phyloP scores from a whole-genome alignment of 2,329 filamentous ascomycete genomes.

The Colletotrichum eleusines region DNA sequence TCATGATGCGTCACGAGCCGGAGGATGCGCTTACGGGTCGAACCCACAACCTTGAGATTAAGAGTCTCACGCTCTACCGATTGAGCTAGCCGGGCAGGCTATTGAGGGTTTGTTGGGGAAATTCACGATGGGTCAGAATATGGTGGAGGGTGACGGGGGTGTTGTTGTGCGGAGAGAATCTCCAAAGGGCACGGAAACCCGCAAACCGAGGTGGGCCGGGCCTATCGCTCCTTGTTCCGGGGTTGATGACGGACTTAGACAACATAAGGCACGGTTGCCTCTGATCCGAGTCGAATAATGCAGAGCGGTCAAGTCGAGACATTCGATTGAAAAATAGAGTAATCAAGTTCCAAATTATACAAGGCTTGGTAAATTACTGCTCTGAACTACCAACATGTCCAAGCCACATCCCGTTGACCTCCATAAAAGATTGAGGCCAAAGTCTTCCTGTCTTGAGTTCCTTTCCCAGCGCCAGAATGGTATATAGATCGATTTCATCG shows the following conservation, averaged over 20 bases:
- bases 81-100: slow-evolving; percentile 70
- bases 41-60: slow-evolving; percentile 71
- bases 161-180: slow-evolving; percentile 3
- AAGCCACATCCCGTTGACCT: slow-evolving; percentile 16
- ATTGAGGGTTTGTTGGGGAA: not conserved
- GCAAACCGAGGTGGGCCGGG: slow-evolving; percentile 22
- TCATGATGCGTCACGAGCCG: not conserved
- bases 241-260: not conserved
- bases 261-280: not conserved
- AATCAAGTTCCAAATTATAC: slow-evolving; percentile 12
- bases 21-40: slow-evolving; percentile 48
- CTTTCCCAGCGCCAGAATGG: slow-evolving; percentile 43
- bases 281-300: too few species aligned
- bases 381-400: slow-evolving; percentile 23
- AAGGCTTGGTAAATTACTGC: slow-evolving; percentile 36
- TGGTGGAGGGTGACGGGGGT: not conserved
- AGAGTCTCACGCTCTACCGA: slow-evolving; percentile 82
- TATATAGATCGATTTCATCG: slow-evolving; percentile 39
- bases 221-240: not conserved
- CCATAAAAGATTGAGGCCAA: slow-evolving; percentile 12
- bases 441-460: slow-evolving; percentile 28
- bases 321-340: not conserved
- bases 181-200: slow-evolving; percentile 28
- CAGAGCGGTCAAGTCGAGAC: not conserved
- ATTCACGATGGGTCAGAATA: not conserved